Conservation (phyloP, 768 basidiomycete genomes). For the Dentipellis sp. region DNA sequence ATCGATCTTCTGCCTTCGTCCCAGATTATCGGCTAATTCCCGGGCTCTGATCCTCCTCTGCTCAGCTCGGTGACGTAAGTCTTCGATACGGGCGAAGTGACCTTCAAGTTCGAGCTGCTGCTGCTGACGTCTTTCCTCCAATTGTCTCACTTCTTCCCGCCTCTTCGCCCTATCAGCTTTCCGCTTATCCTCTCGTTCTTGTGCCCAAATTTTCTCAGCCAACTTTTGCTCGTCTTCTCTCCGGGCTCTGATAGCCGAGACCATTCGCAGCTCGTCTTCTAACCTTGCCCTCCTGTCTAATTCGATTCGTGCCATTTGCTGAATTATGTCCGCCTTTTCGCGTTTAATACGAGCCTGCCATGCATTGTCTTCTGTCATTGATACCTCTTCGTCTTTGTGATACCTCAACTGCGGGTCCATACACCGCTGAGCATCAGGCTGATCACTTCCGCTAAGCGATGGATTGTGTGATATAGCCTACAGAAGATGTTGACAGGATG, state of each 20-base stretch:
- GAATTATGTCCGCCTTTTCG: background rate
- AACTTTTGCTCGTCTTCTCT: background rate
- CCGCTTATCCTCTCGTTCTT: background rate
- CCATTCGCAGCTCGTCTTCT: background rate
- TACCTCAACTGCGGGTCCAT: background rate
- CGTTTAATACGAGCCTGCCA: background rate
- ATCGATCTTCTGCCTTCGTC: too few relatives aligned
- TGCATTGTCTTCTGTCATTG: background rate
- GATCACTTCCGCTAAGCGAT: background rate
- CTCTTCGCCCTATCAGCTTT: background rate
- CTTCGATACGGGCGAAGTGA: background rate
- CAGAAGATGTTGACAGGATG: background rate
- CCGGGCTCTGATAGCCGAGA: background rate
- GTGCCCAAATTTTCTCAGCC: background rate
- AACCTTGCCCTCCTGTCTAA: background rate
- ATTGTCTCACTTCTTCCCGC: background rate
- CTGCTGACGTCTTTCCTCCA: background rate
- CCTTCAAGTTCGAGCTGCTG: background rate
- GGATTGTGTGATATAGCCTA: background rate
- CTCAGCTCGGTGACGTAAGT: background rate
- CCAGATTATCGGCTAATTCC: background rate
- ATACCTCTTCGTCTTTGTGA: background rate
- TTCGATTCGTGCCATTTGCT: background rate
- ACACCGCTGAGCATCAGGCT: background rate
- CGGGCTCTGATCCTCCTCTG: background rate